Evolutionary conservation across 208 protist species (phyloP), one percentile per base, ranked within the genome.

Genomic region (Leishmania guyanensis): DNA sequence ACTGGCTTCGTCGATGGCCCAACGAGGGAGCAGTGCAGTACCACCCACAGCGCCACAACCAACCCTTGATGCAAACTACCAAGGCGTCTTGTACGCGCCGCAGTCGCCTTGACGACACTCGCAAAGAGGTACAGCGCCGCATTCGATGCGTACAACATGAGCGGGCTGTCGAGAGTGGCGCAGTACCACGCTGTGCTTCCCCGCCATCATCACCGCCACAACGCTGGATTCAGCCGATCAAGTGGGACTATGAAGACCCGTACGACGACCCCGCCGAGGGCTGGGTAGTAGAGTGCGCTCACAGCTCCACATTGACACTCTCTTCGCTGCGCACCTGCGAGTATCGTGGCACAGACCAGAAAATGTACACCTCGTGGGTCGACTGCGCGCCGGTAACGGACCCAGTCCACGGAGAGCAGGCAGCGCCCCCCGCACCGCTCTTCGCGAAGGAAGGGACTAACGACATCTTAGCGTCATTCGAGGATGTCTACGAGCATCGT

Each of bases 291-390:
- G 86, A 89, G 65, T 81, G 89, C 56, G 83, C 87, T 17, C 90
- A 91, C 62, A 68, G 77, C 26, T 90, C 91, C 12, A 81, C 82
- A 9, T 66, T 94, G 60, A 77, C 84, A 0, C 75, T 94, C 3
- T 87, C 82, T 56, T 89, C 91, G 5, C 75, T 91, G 26, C 89
- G 91, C 54, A 84, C 82, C 29, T 83, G 85, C 46, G 82, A 87
- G 75, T 91, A 89, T 78, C 86, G 91, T 53, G 91, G 91, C 62
- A 84, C 86, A 12, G 60, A 86, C 48, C 84, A 80, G 8, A 54
- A 53, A 39, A 14, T 87, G 60, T 84, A 89, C 66, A 64, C 74
- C 56, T 87, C 88, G 17, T 94, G 89, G 91, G 54, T 72, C 22
- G 83, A 84, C 80, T 84, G 80, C 46, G 14, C 39, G 22, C 80